Conservation (phyloP, 257 asterid species). For the Solanum corneliomulleri region DNA sequence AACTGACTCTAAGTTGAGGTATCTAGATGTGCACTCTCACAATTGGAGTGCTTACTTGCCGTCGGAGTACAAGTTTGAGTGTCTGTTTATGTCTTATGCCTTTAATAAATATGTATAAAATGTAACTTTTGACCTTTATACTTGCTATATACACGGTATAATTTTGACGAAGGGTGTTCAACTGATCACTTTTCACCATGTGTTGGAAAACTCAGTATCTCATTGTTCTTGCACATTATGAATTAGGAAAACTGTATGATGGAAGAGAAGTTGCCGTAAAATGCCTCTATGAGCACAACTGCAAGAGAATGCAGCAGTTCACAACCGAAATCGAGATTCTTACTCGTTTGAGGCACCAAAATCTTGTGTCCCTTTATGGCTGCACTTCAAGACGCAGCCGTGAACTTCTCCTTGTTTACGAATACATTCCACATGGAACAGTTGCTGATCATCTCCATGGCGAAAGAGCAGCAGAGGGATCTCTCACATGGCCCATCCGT, state of each 20-base stretch:
- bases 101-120: not conserved
- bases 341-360: not conserved
- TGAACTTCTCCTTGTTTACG: slow-evolving; percentile 5
- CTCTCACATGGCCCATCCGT: slow-evolving; percentile 1
- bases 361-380: slow-evolving; percentile 2
- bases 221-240: not conserved
- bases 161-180: not conserved
- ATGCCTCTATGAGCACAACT: slow-evolving; percentile 1
- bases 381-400: not conserved
- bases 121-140: not conserved
- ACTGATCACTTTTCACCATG: not conserved
- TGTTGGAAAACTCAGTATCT: not conserved
- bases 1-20: not conserved
- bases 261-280: slow-evolving; percentile 5
- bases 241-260: not conserved
- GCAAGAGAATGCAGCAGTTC: slow-evolving; percentile 4
- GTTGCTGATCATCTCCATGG: not conserved
- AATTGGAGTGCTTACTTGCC: not conserved
- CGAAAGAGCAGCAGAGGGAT: not conserved
- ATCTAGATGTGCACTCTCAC: not conserved
- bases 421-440: not conserved
- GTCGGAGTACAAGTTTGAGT: not conserved
- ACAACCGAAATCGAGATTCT: not conserved
- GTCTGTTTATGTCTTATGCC: not conserved
- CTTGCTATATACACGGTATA: not conserved